Base-by-base conservation (phyloP, 2,329 filamentous ascomycete species). In the Byssochlamys sp. region DNA sequence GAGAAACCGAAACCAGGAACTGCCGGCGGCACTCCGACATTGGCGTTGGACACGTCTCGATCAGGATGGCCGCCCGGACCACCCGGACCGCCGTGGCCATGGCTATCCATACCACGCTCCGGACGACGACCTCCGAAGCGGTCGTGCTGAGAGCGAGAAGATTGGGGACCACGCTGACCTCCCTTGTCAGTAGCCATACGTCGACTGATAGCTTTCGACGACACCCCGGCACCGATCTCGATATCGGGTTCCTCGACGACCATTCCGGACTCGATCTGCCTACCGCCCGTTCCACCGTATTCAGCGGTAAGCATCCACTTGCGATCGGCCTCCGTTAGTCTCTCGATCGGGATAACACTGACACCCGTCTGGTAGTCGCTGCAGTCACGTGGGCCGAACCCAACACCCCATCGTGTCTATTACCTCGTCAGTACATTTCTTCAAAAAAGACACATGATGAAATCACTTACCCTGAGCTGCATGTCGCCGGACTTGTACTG, bases 211-310 rank as follows among this genome's bases (percentile, higher is more conserved):
- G 78, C 78, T 79, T 99, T 99, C 50, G 91, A 96, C 19, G 91
- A 96, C 12, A 99, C 95, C 57, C 94, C 94, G 19, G 92, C 91
- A 55, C 94, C 94, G 58, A 99, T 99, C 74, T 99, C 94, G 66
- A 99, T 99, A 69, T 99, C 94, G 2, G 94, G 94, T 75, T 99
- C 94, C 71, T 99, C 94, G 27, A 99, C 88, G 5, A 91, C 88
- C 76, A 99, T 84, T 49, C 91, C 91, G 12, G 83, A 79, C 68
- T 91, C 87, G 60, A 99, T 90, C 1, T 84, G 77, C 57, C 83
- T 82, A 57, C 92, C 94, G 57, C 92, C 94, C 61, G 90, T 96
- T 56, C 94, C 94, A 63, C 94, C 94, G 69, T 87, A 96, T 63
- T 95, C 90, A 11, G 94, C 95, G 35, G 86, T 96, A 62, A 96